A percentile compares a stretch with the other conserved stretches of the same genome.
These are phyloP conservation scores for Nitzschia inconspicua DNA, from an alignment of 108 stramenopile species.

Conservation along the genomic window DNA sequence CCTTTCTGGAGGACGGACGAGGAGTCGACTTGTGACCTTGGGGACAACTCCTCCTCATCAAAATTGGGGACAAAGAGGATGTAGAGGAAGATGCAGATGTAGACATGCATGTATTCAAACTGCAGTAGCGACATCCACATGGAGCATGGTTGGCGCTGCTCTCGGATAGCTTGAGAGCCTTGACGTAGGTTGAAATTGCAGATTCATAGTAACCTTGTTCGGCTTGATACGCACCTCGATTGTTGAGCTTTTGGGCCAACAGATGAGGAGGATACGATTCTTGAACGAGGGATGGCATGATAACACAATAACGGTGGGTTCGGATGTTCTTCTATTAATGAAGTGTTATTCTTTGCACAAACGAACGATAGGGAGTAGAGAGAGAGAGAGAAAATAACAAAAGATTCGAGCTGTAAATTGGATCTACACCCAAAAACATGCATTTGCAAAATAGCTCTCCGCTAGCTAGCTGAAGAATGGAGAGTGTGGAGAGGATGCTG, in stretches of 20 bases:
- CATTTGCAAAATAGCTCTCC: too few relatives aligned
- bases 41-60: neutral
- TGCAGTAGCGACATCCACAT: neutral
- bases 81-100: neutral
- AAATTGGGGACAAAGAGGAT: neutral
- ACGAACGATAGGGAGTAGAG: too few relatives aligned
- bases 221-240: neutral
- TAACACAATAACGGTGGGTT: too few relatives aligned
- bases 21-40: too few relatives aligned
- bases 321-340: too few relatives aligned
- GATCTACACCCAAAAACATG: too few relatives aligned
- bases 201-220: conserved; percentile 4
- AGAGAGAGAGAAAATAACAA: too few relatives aligned
- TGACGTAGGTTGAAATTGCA: neutral
- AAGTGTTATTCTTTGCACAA: too few relatives aligned
- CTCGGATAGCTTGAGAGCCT: conserved; percentile 3
- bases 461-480: too few relatives aligned
- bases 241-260: conserved; percentile 24
- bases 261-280: conserved; percentile 8
- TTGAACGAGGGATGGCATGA: neutral
- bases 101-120: neutral
- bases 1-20: too few relatives aligned
- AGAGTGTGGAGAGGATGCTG: too few relatives aligned
- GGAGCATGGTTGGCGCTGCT: neutral
- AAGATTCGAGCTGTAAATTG: too few relatives aligned